Evolutionary conservation across 768 basidiomycete species (phyloP), one percentile per base, ranked within the genome.

Genomic region (Tulasnella sp.): DNA sequence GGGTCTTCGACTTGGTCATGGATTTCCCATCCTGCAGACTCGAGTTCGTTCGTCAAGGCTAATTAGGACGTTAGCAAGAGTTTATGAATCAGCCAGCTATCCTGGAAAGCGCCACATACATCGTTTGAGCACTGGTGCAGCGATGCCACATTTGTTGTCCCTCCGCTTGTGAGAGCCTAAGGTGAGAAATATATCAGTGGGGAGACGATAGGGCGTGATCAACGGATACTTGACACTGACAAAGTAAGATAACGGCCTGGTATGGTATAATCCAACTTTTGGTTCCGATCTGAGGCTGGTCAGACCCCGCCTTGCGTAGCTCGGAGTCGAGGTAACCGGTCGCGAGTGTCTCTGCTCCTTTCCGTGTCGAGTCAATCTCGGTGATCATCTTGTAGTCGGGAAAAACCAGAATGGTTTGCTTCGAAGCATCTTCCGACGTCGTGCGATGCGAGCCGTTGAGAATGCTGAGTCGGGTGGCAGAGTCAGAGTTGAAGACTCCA

Each of bases 161-260:
- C 97, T 88, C 82, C 90, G 90, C 86, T 96, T 95, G 86, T 99
- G 97, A 2, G 96, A 98, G 84, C 97, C 95, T 97, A 83, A 24
- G 42, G 46, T 58, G 21, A 27, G 36, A 62, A 40, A 68, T 0
- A 16, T 16, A 34, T 68, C 5, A 36, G 14, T 68, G 16, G 36
- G 62, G 14, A 19, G 38, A 72, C 34, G 21, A 74, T 36, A 21
- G 39, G 38, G 19, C 19, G 19, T 71, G 40, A 36, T 73, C 24
- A 14, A 42, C 38, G 31, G 48, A 44, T 42, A 44, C 19, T 40
- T 68, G 68, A 24, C n/a, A 88, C 91, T 85, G 85, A 95, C 97
- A 99, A 38, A 99, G 87, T 27, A 98, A 86, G 76, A 99, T 92
- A 39, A 95, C 92, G 82, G 94, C 94, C 3, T 94, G 89, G 85